Evolutionary conservation across 371 early-diverging fungal species (phyloP), one percentile per base, ranked within the genome.

Genomic region (Paraphysoderma sedebokerense): DNA sequence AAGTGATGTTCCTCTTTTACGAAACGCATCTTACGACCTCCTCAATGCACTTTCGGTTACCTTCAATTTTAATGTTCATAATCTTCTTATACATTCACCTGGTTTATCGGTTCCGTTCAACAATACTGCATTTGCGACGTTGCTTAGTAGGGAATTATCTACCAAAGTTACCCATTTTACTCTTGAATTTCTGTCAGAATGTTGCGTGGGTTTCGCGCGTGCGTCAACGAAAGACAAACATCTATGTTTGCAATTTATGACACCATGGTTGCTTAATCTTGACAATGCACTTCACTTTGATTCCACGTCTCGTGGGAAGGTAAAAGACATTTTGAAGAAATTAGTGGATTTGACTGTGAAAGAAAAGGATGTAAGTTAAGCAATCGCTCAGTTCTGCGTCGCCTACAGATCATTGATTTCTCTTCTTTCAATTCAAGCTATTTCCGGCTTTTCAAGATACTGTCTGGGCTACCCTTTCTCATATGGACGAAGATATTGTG

Each of bases 101-200:
- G 87, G 85, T 49, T 59, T 90, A n/a, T 89, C 85, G 50, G 74
- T 92, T 42, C 95, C 95, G 34, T 76, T 79, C 28, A 90, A 90
- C 56, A 88, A 82, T 57, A 76, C 80, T 5, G 64, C 73, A 15
- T 92, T 89, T 54, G 77, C 89, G 23, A 65, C 77, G 38, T 60
- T 69, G 13, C 81, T 93, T 51, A 86, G 87, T 57, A 77, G 80
- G 53, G 70, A 76, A 27, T 65, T 93, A 23, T 88, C 92, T 17
- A 59, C 57, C 28, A 72, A 76, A 2, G 84, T 84, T 46, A 80
- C 76, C 1, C 67, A 77, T 27, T 67, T 93, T 51, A 90, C 95
- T 0, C 56, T 87, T 11, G 92, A 90, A 56, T 85, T 93, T 61
- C 56, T 93, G 46, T 74, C 71, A 28, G 93, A 92, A 65, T 81